Base-by-base conservation (phyloP, 768 basidiomycete genomes). In the Albatrellus ellisii region DNA sequence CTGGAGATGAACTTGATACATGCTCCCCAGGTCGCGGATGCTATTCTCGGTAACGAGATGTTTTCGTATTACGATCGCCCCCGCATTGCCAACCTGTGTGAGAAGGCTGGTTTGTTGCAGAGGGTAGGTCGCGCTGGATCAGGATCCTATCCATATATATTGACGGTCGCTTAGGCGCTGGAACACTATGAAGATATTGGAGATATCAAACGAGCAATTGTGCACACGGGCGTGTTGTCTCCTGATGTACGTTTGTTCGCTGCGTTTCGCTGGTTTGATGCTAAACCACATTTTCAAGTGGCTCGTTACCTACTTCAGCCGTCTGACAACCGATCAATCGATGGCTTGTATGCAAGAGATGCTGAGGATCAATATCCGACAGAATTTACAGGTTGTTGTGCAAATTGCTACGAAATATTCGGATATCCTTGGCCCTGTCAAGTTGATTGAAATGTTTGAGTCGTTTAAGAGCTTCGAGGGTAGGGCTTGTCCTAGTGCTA, bases 351-450 rank as follows among this genome's bases (percentile, higher is more conserved):
- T 99, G 63, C 79, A 97, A 52, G 95, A 99, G 64, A 98, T 98
- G 95, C 73, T 99, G 41, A 72, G 79, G 35, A 77, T 92, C 52
- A 97, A 99, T 63, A 95, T 99, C 51, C 84, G 94, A 35, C 92
- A 98, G 65, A 99, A 98, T 62, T 68, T 98, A 29, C 90, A 95
- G 56, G 76, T 92, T 40, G 95, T 91, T 38, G 83, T 98, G 43
- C 92, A 98, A 62, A 88, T 97, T 51, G 91, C 94, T 12, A 98
- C 92, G 43, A 98, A 98, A 64, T 99, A 98, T 62, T 97, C 92
- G 6, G 95, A 98, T 52, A 84, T 99, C 43, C 75, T 99, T 38
- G 95, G 95, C 1, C 90, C 95, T 21, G 81, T 95, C 61, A 94
- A 92, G 62, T 69, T 99, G 41, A 97, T 99, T 52, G 95, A 98